These are phyloP conservation scores for Phoenix dactylifera DNA, from an alignment of 176 grass and related monocot species.

Conservation along the genomic window DNA sequence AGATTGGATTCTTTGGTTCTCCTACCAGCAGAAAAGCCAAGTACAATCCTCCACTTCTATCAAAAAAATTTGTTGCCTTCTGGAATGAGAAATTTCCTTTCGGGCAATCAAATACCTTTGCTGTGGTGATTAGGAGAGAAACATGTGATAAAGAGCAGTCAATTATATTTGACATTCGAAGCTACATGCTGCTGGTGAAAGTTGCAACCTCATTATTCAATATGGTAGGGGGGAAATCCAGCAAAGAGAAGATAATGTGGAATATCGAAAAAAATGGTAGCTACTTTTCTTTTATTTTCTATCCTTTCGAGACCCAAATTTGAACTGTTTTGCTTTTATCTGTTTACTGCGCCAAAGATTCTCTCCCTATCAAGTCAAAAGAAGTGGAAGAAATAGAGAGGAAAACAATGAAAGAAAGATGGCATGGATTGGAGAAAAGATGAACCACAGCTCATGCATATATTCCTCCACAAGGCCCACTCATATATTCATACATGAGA, in stretches of 20 bases:
- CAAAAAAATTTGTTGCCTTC: conserved; percentile 15
- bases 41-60: conserved; percentile 44
- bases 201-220: background rate
- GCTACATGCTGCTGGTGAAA: conserved; percentile 3
- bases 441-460: conserved; percentile 41
- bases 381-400: conserved; percentile 67
- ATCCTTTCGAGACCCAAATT: conserved; percentile 76
- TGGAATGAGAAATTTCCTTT: background rate
- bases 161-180: conserved; percentile 8
- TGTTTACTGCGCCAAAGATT: conserved; percentile 85
- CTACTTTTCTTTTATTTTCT: conserved; percentile 20
- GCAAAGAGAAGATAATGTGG: conserved; percentile 25
- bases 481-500: conserved; percentile 11
- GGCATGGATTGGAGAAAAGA: conserved; percentile 22
- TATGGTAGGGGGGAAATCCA: conserved; percentile 72
- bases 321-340: conserved; percentile 57
- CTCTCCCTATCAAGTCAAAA: conserved; percentile 87
- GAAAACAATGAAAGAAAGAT: conserved; percentile 28
- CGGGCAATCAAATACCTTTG: background rate
- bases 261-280: conserved; percentile 26
- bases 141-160: background rate
- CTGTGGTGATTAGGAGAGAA: background rate
- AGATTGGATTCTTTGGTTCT: conserved; percentile 89
- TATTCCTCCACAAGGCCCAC: conserved; percentile 36
- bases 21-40: conserved; percentile 71